phyloP scores from a whole-genome alignment of 2,329 filamentous ascomycete species.

The Fusarium sterilihyphosum region DNA sequence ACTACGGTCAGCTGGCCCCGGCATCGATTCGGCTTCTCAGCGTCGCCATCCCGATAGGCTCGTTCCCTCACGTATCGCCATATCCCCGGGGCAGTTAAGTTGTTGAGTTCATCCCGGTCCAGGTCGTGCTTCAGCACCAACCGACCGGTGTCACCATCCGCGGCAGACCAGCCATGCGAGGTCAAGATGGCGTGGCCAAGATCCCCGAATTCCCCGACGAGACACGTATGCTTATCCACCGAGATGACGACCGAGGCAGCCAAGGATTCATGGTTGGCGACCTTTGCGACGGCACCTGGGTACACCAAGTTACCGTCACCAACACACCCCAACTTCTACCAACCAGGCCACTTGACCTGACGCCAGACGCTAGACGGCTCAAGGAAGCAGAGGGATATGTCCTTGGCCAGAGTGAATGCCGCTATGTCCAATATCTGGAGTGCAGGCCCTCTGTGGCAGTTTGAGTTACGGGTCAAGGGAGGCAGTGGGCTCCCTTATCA shows the following conservation, averaged over 20 bases:
- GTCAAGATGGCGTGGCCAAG: not conserved
- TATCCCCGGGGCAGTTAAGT: rapidly evolving
- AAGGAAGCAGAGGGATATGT: too few species aligned
- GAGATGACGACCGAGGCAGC: not conserved
- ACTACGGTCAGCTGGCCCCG: not conserved
- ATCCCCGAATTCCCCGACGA: not conserved
- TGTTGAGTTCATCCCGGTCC: rapidly evolving
- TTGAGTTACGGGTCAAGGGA: not conserved
- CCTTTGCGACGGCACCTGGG: rapidly evolving
- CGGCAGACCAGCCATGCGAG: not conserved
- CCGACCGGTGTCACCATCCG: not conserved
- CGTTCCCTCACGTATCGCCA: not conserved
- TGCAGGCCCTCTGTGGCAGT: not conserved
- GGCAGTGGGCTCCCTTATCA: rapidly evolving
- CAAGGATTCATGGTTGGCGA: not conserved
- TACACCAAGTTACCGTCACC: too few species aligned
- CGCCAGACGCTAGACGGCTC: not conserved
- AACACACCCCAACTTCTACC: not conserved
- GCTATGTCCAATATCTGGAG: not conserved
- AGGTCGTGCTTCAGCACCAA: not conserved
- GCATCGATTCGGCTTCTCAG: rapidly evolving
- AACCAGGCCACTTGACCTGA: too few species aligned
- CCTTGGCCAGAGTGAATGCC: not conserved
- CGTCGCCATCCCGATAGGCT: rapidly evolving
- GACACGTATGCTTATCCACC: not conserved